A percentile compares a stretch with the other conserved stretches of the same genome.
phyloP scores from a whole-genome alignment of 306 rosid species.

The Medicago lupulina region DNA sequence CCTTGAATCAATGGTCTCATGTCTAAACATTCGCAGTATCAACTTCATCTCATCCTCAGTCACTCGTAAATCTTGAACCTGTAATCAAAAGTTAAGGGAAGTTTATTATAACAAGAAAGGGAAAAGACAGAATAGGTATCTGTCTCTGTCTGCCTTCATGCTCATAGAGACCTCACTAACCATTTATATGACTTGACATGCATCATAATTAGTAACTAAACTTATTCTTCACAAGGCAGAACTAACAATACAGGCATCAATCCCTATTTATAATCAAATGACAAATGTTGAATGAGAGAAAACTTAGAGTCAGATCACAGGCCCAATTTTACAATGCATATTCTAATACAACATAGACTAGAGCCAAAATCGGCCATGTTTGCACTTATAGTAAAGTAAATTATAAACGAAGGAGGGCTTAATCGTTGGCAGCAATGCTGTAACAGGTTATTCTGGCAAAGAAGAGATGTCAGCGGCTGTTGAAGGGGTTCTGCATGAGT shows the following conservation, averaged over 20 bases:
- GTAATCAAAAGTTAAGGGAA: slow-evolving; percentile 40
- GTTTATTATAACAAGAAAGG: slow-evolving; percentile 4
- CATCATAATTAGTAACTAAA: neutral
- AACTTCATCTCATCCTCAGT: slow-evolving; percentile 67
- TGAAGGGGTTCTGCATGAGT: neutral
- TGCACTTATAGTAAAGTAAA: neutral
- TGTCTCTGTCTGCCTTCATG: neutral
- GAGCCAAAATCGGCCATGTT: slow-evolving; percentile 3
- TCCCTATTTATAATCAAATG: slow-evolving; percentile 28
- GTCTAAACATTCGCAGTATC: slow-evolving; percentile 82
- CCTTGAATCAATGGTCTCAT: slow-evolving; percentile 90
- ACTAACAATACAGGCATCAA: slow-evolving; percentile 3
- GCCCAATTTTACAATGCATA: neutral
- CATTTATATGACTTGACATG: slow-evolving; percentile 11
- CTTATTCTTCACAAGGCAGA: neutral
- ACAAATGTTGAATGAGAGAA: neutral
- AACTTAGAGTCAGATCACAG: neutral
- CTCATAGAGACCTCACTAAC: slow-evolving; percentile 10
- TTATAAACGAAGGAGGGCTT: neutral
- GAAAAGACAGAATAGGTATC: slow-evolving; percentile 17
- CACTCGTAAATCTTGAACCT: slow-evolving; percentile 75
- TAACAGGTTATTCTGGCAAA: slow-evolving; percentile 1
- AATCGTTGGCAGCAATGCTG: neutral
- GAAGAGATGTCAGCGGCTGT: slow-evolving; percentile 2
- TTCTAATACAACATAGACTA: neutral